Evolutionary conservation across 176 grass and related monocot species (phyloP).

Genomic region (Oryza meridionalis): DNA sequence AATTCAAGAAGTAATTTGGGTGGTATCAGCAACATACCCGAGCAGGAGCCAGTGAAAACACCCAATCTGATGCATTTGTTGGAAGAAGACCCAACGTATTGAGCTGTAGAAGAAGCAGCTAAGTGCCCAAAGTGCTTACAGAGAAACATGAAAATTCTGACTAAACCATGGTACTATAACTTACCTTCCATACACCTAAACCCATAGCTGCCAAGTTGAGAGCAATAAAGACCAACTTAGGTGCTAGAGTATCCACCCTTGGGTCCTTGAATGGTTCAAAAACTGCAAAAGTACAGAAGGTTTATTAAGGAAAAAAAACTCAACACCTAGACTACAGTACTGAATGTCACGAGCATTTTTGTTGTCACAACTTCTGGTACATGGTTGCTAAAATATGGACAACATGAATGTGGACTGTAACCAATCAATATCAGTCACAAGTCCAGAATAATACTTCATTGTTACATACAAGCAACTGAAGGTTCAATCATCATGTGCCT

Average conservation of each 20-base stretch:
- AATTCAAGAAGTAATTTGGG: neutral
- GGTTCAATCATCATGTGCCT: neutral
- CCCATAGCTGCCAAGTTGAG: conserved; percentile 86
- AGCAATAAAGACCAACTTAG: conserved; percentile 88
- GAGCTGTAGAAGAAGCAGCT: conserved; percentile 58
- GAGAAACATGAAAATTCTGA: conserved; percentile 17
- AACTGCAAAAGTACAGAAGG: conserved; percentile 50
- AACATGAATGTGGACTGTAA: neutral
- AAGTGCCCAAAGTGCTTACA: conserved; percentile 19
- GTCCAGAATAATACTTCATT: neutral
- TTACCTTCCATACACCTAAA: conserved; percentile 96
- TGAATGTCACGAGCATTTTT: conserved; percentile 7
- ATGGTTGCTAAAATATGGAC: neutral
- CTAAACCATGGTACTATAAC: conserved; percentile 6
- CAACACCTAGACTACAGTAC: neutral
- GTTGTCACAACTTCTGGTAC: neutral
- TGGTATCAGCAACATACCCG: conserved; percentile 45
- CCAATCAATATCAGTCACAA: conserved; percentile 12
- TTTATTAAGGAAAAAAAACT: neutral
- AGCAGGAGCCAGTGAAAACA: conserved; percentile 84
- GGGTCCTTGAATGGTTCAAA: conserved; percentile 97
- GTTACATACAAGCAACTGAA: neutral
- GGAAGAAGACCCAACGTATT: conserved; percentile 99
- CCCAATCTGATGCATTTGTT: conserved; percentile 94
- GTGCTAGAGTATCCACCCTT: conserved; percentile 72